Base-by-base conservation (phyloP, 2,329 filamentous ascomycete genomes). In the Epichloe coenophiala region DNA sequence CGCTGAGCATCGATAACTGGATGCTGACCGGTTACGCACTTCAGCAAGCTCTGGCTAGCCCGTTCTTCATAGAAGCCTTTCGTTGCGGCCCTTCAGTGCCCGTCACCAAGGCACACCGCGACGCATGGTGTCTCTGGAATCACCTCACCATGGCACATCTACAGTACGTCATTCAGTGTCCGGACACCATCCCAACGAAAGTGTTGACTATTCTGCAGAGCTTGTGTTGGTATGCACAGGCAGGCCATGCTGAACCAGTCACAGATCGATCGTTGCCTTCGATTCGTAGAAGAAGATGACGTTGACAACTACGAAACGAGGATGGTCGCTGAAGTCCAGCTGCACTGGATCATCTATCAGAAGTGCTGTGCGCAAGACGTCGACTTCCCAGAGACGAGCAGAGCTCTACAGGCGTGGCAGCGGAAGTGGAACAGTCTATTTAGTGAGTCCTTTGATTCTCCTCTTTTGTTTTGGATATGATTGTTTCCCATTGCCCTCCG, bases 1-100 rank as follows among this genome's bases (percentile, higher is more conserved):
- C 59, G 0, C 40, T 62, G n/a, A 61, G 60, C 11, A 59, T 62
- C 17, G 60, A 62, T 31, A 56, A 60, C 27, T 62, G 60, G 60
- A 9, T 62, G 0, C 38, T 62, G 17, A 62, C 60, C 0, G 56
- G 60, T 0, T 60, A 62, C 40, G 58, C 60, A 0, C 42, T 62
- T 0, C 57, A 60, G 21, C 60, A 62, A 48, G 58, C 53, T 3
- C 49, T 57, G 3, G 56, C 56, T 7, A 61, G 56, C 23, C 56
- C 57, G 3, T 43, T 56, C 2, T 62, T 62, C 31, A 41, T 45
- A 3, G 48, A 54, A 3, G 12, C 57, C 5, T 31, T 54, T 3
- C 21, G 41, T 12, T 8, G 47, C 1, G 19, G 44, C 1, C 12
- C 39, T 1, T 9, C 15, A 12, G 33, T 41, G 8, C 5, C n/a